Conservation (phyloP, 2,329 filamentous ascomycete genomes). For the Hypoxylon sp. region DNA sequence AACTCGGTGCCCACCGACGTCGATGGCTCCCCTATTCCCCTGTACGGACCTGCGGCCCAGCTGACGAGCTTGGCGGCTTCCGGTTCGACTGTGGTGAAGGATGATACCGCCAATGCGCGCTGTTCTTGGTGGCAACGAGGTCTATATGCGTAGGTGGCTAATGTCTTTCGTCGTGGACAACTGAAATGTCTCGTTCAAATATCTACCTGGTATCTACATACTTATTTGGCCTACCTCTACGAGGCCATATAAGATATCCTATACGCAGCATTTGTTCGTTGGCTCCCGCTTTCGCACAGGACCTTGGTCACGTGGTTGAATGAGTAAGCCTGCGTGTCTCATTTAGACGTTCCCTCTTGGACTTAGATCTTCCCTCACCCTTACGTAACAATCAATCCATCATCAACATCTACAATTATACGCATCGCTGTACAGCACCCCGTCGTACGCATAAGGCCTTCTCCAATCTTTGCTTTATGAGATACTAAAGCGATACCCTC, state of each 20-base stretch:
- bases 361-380: no score
- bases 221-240: not conserved
- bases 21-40: slow-evolving; percentile 6
- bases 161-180: not conserved
- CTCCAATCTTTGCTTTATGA: not conserved
- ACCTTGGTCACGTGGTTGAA: no score
- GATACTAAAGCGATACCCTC: not conserved
- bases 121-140: slow-evolving; percentile 13
- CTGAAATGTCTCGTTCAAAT: not conserved
- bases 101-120: slow-evolving; percentile 9
- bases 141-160: not conserved
- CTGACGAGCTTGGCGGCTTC: slow-evolving; percentile 10
- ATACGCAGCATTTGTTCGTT: no score
- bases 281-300: no score
- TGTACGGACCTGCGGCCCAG: slow-evolving; percentile 3
- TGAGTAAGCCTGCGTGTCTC: no score
- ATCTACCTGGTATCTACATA: not conserved
- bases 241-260: not conserved
- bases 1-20: slow-evolving; percentile 8
- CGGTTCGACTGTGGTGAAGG: not conserved
- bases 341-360: no score
- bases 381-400: no score
- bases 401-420: no score
- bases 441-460: no score
- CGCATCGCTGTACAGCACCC: no score